phyloP scores from a whole-genome alignment of 2,329 filamentous ascomycete genomes.

The Periconia digitata region DNA sequence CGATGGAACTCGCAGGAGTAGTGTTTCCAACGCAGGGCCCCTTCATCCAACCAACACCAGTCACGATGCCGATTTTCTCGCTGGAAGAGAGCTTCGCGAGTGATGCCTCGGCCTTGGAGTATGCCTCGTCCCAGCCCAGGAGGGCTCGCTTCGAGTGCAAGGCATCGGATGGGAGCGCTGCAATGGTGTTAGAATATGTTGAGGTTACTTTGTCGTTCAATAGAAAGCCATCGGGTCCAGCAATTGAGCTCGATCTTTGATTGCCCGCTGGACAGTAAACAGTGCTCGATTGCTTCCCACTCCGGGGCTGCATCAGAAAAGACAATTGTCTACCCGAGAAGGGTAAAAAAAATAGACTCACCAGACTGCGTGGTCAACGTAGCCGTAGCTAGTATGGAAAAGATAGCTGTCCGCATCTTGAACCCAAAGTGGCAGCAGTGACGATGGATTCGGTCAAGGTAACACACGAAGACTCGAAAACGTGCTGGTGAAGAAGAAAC shows the following conservation, averaged over 20 bases:
- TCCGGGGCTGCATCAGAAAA: too few relatives aligned
- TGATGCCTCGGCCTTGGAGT: slow-evolving; percentile 43
- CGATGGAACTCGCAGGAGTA: slow-evolving; percentile 35
- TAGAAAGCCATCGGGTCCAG: too few relatives aligned
- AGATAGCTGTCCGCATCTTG: slow-evolving; percentile 29
- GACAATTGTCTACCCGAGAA: too few relatives aligned
- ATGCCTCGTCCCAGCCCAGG: slow-evolving; percentile 42
- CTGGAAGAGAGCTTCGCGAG: slow-evolving; percentile 42
- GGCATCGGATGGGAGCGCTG: slow-evolving; percentile 24
- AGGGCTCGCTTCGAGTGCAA: slow-evolving; percentile 24
- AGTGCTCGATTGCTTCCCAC: too few relatives aligned
- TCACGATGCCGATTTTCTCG: slow-evolving; percentile 46
- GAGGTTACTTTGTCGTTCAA: too few relatives aligned
- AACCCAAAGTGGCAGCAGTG: not conserved
- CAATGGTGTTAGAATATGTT: slow-evolving; percentile 5
- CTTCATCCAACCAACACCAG: slow-evolving; percentile 37
- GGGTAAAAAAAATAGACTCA: slow-evolving; percentile 3
- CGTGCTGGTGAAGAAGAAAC: not conserved
- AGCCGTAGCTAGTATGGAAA: slow-evolving; percentile 26
- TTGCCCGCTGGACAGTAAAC: not conserved
- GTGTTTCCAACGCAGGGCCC: slow-evolving; percentile 43
- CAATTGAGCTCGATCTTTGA: not conserved
- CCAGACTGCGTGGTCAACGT: slow-evolving; percentile 24
- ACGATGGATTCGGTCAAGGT: not conserved
- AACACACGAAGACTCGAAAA: slow-evolving; percentile 1